Evolutionary conservation across 2,329 filamentous ascomycete genomes (phyloP).

Genomic region (Westerdykella aurantiaca): DNA sequence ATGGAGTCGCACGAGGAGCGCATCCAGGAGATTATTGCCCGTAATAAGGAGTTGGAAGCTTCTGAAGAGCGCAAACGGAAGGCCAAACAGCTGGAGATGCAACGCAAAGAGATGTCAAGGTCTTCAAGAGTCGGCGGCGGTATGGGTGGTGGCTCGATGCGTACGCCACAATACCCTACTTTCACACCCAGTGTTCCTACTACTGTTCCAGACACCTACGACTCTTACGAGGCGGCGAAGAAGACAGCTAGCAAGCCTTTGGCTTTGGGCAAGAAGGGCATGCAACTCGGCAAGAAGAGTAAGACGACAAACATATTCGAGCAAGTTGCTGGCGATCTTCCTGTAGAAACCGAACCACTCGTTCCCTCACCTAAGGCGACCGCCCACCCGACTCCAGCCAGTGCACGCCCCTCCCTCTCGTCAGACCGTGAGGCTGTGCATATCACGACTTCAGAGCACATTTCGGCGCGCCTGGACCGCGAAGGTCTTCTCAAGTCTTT

Average conservation of each 20-base stretch:
- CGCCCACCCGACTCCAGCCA: conserved; percentile 45
- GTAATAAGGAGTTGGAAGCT: conserved; percentile 98
- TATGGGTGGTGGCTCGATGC: conserved; percentile 47
- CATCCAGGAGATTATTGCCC: conserved; percentile 66
- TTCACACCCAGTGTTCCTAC: conserved; percentile 77
- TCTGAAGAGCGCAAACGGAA: conserved; percentile 98
- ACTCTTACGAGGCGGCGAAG: conserved; percentile 95
- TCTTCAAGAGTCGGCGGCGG: conserved; percentile 51
- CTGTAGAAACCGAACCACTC: conserved; percentile 77
- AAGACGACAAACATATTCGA: conserved; percentile 98
- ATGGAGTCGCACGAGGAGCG: conserved; percentile 99
- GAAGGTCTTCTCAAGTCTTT: conserved; percentile 84
- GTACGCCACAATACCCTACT: conserved; percentile 78
- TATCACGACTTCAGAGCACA: conserved; percentile 80
- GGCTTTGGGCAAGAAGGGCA: conserved; percentile 86
- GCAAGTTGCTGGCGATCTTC: conserved; percentile 84
- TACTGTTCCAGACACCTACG: conserved; percentile 73
- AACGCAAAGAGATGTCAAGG: conserved; percentile 90
- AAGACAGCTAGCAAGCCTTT: conserved; percentile 74
- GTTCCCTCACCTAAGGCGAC: conserved; percentile 54
- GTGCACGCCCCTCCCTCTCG: conserved; percentile 58
- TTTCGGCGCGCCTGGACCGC: conserved; percentile 79
- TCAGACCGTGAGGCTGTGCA: conserved; percentile 80
- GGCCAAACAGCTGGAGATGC: conserved; percentile 97
- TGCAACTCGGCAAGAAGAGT: conserved; percentile 98